A percentile compares a stretch with the other conserved stretches of the same genome.
These are phyloP conservation scores for Phytophthora pini DNA, from an alignment of 352 stramenopile genomes.

Conservation along the genomic window DNA sequence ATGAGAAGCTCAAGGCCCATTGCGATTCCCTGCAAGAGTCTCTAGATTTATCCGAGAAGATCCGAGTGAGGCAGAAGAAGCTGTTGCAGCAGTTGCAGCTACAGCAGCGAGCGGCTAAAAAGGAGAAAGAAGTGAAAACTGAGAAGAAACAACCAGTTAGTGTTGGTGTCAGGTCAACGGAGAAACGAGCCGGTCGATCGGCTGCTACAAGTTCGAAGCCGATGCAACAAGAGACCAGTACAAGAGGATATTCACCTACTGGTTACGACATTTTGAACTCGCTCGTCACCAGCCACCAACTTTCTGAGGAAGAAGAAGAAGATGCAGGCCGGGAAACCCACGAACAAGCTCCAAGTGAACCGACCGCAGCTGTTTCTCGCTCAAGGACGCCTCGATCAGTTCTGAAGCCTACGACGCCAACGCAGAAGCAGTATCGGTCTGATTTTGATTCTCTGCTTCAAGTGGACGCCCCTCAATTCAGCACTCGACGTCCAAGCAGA, in stretches of 20 bases:
- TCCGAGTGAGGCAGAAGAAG: slow-evolving; percentile 80
- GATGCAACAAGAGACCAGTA: neutral
- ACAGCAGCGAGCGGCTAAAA: slow-evolving; percentile 19
- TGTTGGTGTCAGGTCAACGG: slow-evolving; percentile 9
- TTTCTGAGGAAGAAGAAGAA: slow-evolving; percentile 26
- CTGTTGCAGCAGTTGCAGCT: slow-evolving; percentile 73
- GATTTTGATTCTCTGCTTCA: slow-evolving; percentile 58
- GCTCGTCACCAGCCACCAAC: slow-evolving; percentile 29
- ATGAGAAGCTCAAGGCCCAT: slow-evolving; percentile 75
- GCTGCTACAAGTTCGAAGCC: slow-evolving; percentile 10
- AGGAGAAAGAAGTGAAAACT: slow-evolving; percentile 10
- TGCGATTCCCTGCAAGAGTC: slow-evolving; percentile 83
- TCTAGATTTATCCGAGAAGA: slow-evolving; percentile 82
- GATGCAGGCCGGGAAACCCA: slow-evolving; percentile 23
- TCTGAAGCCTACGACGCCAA: slow-evolving; percentile 16
- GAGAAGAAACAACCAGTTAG: slow-evolving; percentile 23
- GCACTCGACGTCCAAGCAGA: slow-evolving; percentile 25
- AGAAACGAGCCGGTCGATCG: slow-evolving; percentile 3
- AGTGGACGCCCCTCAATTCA: slow-evolving; percentile 35
- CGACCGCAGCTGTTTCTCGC: slow-evolving; percentile 23
- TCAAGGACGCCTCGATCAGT: slow-evolving; percentile 11
- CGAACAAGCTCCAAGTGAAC: slow-evolving; percentile 35
- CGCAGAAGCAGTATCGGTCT: slow-evolving; percentile 23
- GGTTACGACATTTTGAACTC: slow-evolving; percentile 54
- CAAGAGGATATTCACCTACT: slow-evolving; percentile 11